Conservation (phyloP, 1,139 yeast genomes). For the Hanseniaspora sp. region DNA sequence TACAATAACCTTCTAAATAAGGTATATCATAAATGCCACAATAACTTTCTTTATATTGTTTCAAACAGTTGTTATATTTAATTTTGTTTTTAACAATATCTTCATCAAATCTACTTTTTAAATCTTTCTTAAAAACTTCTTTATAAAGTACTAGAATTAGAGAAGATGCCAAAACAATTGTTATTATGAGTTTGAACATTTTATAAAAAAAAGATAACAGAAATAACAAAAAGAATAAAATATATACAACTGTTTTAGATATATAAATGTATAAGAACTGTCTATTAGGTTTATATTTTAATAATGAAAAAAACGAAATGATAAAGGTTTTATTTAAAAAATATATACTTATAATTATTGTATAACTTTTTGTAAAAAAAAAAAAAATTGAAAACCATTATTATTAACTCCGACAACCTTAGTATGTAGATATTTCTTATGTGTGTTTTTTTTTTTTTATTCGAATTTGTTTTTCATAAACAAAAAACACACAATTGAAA, state of each 20-base stretch:
- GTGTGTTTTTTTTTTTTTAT: too few relatives aligned
- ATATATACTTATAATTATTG: too few relatives aligned
- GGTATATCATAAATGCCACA: slow-evolving; percentile 11
- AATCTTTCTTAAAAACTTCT: slow-evolving; percentile 1
- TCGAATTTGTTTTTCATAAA: too few relatives aligned
- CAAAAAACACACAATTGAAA: too few relatives aligned
- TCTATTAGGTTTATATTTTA: too few relatives aligned
- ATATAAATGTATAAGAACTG: too few relatives aligned
- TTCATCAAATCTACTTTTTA: slow-evolving; percentile 3
- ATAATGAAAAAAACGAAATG: neutral
- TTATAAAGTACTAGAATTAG: neutral
- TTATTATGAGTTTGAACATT: neutral
- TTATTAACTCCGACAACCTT: too few relatives aligned
- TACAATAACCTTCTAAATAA: slow-evolving; percentile 3
- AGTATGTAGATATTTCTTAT: too few relatives aligned
- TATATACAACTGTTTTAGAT: too few relatives aligned
- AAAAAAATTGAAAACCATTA: too few relatives aligned
- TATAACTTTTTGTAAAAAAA: too few relatives aligned
- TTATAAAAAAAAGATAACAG: neutral
- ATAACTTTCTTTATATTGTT: slow-evolving; percentile 5
- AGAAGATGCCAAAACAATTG: neutral
- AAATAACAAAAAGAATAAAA: too few relatives aligned
- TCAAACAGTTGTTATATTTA: slow-evolving; percentile 2
- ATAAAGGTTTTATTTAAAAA: neutral
- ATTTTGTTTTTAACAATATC: neutral